phyloP scores from a whole-genome alignment of 805 yeast genomes.

The Sugiyamaella qingdaonensis region DNA sequence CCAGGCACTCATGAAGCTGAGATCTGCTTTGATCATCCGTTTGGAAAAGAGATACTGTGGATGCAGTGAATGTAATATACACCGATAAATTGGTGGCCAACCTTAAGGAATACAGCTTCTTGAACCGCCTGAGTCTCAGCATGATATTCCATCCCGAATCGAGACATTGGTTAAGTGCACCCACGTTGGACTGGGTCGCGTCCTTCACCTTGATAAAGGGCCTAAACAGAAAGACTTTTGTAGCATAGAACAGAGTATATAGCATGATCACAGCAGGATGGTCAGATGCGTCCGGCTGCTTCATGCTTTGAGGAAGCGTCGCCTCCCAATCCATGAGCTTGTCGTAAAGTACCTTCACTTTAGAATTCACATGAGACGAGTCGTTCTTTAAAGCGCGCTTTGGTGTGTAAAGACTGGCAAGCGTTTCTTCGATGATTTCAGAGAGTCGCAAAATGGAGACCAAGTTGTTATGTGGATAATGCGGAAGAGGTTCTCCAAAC shows the following conservation, averaged over 20 bases:
- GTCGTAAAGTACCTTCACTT: constrained; percentile 9
- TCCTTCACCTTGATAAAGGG: constrained; percentile 15
- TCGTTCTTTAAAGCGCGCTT: constrained; percentile 8
- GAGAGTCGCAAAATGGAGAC: constrained; percentile 18
- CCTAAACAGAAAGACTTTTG: constrained; percentile 16
- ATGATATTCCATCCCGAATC: constrained; percentile 12
- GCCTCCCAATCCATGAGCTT: constrained; percentile 16
- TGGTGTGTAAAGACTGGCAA: constrained; percentile 14
- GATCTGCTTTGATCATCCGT: constrained; percentile 3
- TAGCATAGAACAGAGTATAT: constrained; percentile 15
- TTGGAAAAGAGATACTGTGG: constrained; percentile 14
- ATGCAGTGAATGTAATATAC: constrained; percentile 20
- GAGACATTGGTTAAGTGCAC: constrained; percentile 10
- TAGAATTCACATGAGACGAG: constrained; percentile 1
- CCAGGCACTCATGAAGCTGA: constrained; percentile 12
- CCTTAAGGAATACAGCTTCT: constrained; percentile 14
- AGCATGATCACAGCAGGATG: constrained; percentile 19
- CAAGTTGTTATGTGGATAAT: constrained; percentile 17
- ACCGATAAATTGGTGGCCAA: constrained; percentile 19
- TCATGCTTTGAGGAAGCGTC: constrained; percentile 10
- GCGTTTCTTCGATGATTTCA: constrained; percentile 18
- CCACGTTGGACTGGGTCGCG: background rate
- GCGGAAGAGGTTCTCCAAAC: constrained; percentile 8
- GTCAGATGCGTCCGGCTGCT: constrained; percentile 1
- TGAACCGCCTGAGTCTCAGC: constrained; percentile 12